phyloP scores from a whole-genome alignment of 106 monocot genomes.

The Phalaenopsis equestris region DNA sequence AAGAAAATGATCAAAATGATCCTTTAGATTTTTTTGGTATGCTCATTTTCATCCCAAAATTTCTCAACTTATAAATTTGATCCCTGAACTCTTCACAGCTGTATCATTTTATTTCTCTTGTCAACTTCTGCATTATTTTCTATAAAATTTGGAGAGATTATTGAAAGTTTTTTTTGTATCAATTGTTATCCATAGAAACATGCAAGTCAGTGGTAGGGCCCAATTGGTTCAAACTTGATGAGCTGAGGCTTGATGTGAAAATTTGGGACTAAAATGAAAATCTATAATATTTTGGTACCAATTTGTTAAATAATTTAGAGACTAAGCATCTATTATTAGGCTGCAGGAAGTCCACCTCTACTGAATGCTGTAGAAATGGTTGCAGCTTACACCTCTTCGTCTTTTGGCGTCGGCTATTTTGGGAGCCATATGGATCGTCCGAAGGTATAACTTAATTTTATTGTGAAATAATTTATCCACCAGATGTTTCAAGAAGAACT shows the following conservation, averaged over 20 bases:
- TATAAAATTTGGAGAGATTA: too few relatives aligned
- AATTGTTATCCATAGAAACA: too few relatives aligned
- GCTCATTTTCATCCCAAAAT: too few relatives aligned
- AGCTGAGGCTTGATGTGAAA: too few relatives aligned
- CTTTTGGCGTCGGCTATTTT: constrained; percentile 84
- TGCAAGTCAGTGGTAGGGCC: too few relatives aligned
- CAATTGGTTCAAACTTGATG: too few relatives aligned
- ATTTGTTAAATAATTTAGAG: background rate
- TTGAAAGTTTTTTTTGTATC: too few relatives aligned
- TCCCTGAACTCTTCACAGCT: too few relatives aligned
- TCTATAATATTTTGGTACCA: too few relatives aligned
- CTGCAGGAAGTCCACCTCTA: constrained; percentile 11
- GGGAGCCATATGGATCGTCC: constrained; percentile 66
- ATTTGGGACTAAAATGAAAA: too few relatives aligned
- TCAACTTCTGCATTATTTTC: too few relatives aligned
- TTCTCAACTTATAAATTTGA: background rate
- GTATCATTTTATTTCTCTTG: too few relatives aligned
- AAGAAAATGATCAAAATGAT: background rate
- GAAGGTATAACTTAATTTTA: constrained; percentile 38
- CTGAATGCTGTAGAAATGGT: constrained; percentile 70
- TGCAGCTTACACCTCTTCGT: constrained; percentile 79
- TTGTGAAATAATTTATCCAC: background rate
- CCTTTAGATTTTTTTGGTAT: background rate
- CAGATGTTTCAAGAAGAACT: background rate
- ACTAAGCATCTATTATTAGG: constrained; percentile 18